phyloP scores from a whole-genome alignment of 768 basidiomycete species.

The Galerina marginata region DNA sequence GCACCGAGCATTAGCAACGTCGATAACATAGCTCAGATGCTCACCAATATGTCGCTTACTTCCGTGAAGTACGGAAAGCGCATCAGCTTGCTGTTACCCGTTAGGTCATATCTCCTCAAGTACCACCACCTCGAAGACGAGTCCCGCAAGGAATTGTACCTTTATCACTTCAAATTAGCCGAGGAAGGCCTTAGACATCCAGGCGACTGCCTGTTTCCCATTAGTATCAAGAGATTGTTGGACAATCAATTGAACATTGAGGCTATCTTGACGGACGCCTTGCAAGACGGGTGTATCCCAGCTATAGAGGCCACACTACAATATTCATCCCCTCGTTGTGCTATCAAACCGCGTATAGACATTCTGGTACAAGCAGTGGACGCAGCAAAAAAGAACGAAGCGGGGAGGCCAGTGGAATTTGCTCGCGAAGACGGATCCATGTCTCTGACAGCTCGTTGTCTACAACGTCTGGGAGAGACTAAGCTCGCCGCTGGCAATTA shows the following conservation, averaged over 20 bases:
- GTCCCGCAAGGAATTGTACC: constrained; percentile 11
- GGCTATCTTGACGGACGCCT: constrained; percentile 10
- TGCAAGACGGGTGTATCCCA: constrained; percentile 8
- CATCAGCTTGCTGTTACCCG: constrained; percentile 3
- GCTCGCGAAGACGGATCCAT: constrained; percentile 3
- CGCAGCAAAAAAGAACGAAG: too few species aligned
- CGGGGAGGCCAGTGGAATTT: not conserved
- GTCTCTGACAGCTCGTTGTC: constrained; percentile 12
- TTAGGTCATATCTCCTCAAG: constrained; percentile 6
- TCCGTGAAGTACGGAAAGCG: not conserved
- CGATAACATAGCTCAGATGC: not conserved
- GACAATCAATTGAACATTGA: constrained; percentile 11
- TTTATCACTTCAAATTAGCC: constrained; percentile 15
- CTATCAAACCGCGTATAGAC: too few species aligned
- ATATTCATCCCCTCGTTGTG: constrained; percentile 9
- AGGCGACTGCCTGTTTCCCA: not conserved
- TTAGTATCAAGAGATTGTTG: not conserved
- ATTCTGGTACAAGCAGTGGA: too few species aligned
- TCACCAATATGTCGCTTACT: not conserved
- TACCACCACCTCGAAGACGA: constrained; percentile 12
- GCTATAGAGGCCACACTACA: constrained; percentile 16
- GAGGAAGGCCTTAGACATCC: constrained; percentile 8
- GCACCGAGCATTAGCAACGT: not conserved
- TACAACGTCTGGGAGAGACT: constrained; percentile 15
- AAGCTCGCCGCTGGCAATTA: constrained; percentile 14